Conservation (phyloP, 1,284 basidiomycete species). For the Puccinia horiana region DNA sequence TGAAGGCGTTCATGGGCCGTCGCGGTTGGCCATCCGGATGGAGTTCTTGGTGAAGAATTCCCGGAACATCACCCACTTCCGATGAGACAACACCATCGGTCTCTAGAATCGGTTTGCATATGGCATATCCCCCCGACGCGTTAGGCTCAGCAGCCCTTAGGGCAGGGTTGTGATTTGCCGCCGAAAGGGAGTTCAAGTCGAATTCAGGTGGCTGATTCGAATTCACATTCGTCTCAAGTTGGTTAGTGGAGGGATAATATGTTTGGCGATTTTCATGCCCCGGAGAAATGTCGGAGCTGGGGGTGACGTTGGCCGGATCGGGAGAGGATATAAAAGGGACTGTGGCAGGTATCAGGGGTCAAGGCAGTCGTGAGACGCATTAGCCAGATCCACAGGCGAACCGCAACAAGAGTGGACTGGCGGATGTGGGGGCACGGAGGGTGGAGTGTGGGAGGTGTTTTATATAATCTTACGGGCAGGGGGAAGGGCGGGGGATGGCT, state of each 20-base stretch:
- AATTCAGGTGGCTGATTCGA: slow-evolving; percentile 9
- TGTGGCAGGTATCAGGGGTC: background rate
- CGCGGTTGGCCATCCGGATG: slow-evolving; percentile 46
- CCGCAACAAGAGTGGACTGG: background rate
- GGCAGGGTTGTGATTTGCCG: background rate
- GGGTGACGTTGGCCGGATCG: slow-evolving; percentile 23
- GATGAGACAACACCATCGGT: slow-evolving; percentile 42
- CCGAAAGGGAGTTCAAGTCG: background rate
- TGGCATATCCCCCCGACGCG: background rate
- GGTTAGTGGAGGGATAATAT: background rate
- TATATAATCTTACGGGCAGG: slow-evolving; percentile 31
- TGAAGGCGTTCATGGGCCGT: slow-evolving; percentile 46
- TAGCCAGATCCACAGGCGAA: background rate
- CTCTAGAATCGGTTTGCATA: slow-evolving; percentile 18
- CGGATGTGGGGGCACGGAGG: background rate
- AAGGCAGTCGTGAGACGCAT: background rate
- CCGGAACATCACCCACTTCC: slow-evolving; percentile 43
- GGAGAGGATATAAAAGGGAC: slow-evolving; percentile 42
- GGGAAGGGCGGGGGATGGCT: slow-evolving; percentile 35
- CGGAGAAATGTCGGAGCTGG: background rate
- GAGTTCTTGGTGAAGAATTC: slow-evolving; percentile 46
- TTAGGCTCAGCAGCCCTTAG: background rate
- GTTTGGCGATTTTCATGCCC: background rate
- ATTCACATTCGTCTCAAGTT: background rate
- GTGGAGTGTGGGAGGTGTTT: background rate